Percentiles rank a stretch among this genome's conserved stretches.
phyloP scores from a whole-genome alignment of 2,329 filamentous ascomycete species.

The Rutstroemia sp. region DNA sequence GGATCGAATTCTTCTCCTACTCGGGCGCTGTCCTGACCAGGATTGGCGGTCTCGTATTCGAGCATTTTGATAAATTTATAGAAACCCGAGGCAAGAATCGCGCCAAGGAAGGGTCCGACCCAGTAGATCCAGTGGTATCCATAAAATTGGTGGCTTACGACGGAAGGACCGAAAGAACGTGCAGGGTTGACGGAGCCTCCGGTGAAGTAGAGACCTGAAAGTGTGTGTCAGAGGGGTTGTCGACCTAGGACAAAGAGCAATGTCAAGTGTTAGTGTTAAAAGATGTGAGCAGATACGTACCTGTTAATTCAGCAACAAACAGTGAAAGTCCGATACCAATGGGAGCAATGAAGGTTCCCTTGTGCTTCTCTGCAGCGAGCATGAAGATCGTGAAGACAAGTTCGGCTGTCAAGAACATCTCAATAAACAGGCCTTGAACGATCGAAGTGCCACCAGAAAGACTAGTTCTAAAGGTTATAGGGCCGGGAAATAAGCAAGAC shows the following conservation, averaged over 20 bases:
- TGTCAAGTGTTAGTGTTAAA: constrained; percentile 40
- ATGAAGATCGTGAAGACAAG: constrained; percentile 44
- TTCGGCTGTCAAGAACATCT: constrained; percentile 40
- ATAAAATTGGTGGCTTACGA: constrained; percentile 35
- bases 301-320: constrained; percentile 37
- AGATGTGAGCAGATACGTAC: constrained; percentile 28
- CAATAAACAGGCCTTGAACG: constrained; percentile 41
- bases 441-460: constrained; percentile 34
- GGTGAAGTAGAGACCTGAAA: not conserved
- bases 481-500: constrained; percentile 28
- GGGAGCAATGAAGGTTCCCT: constrained; percentile 40
- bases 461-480: constrained; percentile 38
- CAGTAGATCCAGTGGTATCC: constrained; percentile 42
- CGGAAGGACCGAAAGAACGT: constrained; percentile 39
- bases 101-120: constrained; percentile 44
- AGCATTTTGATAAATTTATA: constrained; percentile 44
- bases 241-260: too few relatives aligned
- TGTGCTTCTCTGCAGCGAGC: constrained; percentile 42
- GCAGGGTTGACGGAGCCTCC: not conserved
- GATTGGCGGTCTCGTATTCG: constrained; percentile 41
- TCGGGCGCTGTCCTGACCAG: constrained; percentile 23
- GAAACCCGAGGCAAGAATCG: constrained; percentile 40
- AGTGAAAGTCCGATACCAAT: constrained; percentile 40
- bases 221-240: not conserved
- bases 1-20: not conserved